phyloP scores from a whole-genome alignment of 495 filamentous ascomycete genomes.

The Tuber calosporum region DNA sequence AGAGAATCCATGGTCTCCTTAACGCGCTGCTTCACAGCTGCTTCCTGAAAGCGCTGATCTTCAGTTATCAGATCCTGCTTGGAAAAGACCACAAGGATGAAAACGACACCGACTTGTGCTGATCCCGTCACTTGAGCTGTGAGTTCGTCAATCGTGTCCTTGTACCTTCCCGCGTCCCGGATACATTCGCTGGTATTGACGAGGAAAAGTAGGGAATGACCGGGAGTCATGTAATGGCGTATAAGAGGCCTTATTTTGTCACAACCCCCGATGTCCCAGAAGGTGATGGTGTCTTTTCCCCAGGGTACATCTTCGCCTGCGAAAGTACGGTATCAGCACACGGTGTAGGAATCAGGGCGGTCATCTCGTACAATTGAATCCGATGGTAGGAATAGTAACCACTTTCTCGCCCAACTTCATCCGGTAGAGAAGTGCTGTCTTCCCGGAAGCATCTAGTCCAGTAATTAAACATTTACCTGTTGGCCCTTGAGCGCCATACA shows the following conservation, averaged over 20 bases:
- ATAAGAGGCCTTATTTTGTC: constrained; percentile 25
- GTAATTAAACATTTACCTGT: constrained; percentile 12
- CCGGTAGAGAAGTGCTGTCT: constrained; percentile 27
- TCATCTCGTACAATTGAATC: constrained; percentile 20
- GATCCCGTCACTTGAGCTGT: background rate
- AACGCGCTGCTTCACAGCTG: background rate
- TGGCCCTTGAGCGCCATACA: constrained; percentile 13
- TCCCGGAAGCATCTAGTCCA: constrained; percentile 11
- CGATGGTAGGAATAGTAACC: constrained; percentile 28
- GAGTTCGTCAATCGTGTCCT: constrained; percentile 24
- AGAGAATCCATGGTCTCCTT: constrained; percentile 16
- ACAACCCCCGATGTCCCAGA: constrained; percentile 33
- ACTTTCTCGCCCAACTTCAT: constrained; percentile 13
- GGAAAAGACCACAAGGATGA: constrained; percentile 20
- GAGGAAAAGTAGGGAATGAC: constrained; percentile 17
- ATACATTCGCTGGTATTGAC: constrained; percentile 19
- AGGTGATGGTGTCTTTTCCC: constrained; percentile 11
- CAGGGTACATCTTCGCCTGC: constrained; percentile 15
- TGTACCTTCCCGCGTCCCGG: background rate
- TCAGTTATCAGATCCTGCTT: constrained; percentile 23
- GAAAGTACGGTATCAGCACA: background rate
- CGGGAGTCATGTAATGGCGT: constrained; percentile 23
- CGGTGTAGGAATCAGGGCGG: background rate
- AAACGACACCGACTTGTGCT: background rate
- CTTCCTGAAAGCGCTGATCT: background rate